Conservation (phyloP, 345 rosid genomes). For the Aegle marmelos region DNA sequence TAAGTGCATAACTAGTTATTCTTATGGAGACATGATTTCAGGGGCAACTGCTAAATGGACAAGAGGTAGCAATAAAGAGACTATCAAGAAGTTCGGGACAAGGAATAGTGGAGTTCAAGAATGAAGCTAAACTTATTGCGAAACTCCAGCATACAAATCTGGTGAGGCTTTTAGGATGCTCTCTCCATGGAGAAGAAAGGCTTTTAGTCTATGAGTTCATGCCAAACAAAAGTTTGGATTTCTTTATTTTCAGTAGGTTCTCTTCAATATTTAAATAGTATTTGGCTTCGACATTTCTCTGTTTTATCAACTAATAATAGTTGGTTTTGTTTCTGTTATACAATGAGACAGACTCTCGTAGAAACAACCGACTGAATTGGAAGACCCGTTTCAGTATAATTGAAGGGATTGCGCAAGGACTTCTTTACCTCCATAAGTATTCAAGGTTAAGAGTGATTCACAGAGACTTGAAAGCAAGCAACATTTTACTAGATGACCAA, state of each 20-base stretch:
- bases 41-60: not conserved
- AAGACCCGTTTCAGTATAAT: not conserved
- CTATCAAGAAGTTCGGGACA: not conserved
- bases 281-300: not conserved
- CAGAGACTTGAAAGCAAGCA: slow-evolving; percentile 13
- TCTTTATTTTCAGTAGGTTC: not conserved
- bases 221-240: slow-evolving; percentile 6
- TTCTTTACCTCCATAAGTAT: slow-evolving; percentile 12
- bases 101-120: not conserved
- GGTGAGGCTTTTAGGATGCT: slow-evolving; percentile 7
- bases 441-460: slow-evolving; percentile 12
- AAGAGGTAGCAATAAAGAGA: not conserved
- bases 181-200: not conserved
- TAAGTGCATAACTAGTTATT: too few relatives aligned
- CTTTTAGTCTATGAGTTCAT: not conserved
- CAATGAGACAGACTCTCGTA: not conserved
- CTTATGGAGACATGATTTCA: not conserved
- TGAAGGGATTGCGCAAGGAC: slow-evolving; percentile 16
- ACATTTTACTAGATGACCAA: slow-evolving; percentile 12
- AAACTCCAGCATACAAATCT: slow-evolving; percentile 5
- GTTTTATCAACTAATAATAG: not conserved
- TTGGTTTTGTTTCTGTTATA: not conserved
- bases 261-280: not conserved
- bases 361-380: not conserved
- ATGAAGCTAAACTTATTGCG: not conserved